Evolutionary conservation across 345 rosid genomes (phyloP), one percentile per base, ranked within the genome.

Genomic region (Moricandia moricandioides): DNA sequence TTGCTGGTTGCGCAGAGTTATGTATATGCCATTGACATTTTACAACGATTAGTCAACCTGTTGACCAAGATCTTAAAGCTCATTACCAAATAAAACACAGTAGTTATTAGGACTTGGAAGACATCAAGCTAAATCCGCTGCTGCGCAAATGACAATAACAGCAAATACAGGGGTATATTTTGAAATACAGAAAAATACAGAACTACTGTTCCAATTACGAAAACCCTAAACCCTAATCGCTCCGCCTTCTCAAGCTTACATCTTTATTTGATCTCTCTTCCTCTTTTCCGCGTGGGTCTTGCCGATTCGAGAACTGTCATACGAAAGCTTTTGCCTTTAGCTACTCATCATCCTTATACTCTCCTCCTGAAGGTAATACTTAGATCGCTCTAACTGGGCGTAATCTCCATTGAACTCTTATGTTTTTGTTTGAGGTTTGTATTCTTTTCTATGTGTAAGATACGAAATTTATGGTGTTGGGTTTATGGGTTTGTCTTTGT

Each of bases 21-120:
- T 69, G 65, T 55, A 76, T 55, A 63, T 69, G 58, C 51, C 80
- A 62, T 70, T 62, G 75, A 76, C 75, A 55, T 76, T 63, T 40
- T 29, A 62, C 14, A 54, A 55, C 31, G 8, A 63, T 30, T 70
- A 63, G 75, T 76, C 71, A 69, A 69, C 70, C 45, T 76, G 57
- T 69, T 76, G 69, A 75, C 57, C 30, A 35, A 7, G 56, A 68
- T 26, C 59, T 16, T 10, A 31, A 40, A 74, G 17, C 58, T 65
- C 52, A 40, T 63, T 55, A 10, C 67, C 61, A 30, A 6, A 10
- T n/a, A n/a, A n/a, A n/a, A n/a, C n/a, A 21, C 37, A 6, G 35
- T 27, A 2, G 31, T 29, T 29, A 29, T 29, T 4, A 29, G 5
- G 31, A 29, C 31, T 29, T 29, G 2, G 5, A 29, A 29, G 31